Evolutionary conservation across 257 asterid genomes (phyloP).

Genomic region (Solanum gracilifrons): DNA sequence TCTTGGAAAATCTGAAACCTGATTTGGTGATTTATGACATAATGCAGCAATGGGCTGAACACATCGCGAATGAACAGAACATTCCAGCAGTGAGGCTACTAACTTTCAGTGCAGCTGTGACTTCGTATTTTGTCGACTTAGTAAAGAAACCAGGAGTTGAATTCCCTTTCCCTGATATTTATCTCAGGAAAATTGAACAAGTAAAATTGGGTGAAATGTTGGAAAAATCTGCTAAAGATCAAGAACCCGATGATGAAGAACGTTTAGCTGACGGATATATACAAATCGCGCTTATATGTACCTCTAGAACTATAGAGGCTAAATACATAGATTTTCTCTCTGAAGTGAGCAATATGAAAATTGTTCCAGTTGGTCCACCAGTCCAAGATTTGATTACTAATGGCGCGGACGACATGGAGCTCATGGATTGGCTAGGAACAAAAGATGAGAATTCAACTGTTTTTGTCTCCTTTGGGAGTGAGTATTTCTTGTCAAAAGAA

Average conservation of each 20-base stretch:
- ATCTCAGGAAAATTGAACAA: conserved; percentile 3
- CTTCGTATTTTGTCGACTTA: conserved; percentile 12
- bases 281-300: neutral
- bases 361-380: too few species aligned
- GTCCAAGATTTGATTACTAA: too few species aligned
- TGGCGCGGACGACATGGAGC: too few species aligned
- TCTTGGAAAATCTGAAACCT: too few species aligned
- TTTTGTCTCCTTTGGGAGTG: too few species aligned
- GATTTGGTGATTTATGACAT: too few species aligned
- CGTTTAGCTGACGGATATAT: neutral
- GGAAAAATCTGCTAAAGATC: neutral
- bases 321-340: neutral
- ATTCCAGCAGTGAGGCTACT: neutral
- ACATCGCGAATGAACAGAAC: too few species aligned
- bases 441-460: too few species aligned
- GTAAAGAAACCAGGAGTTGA: neutral
- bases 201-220: neutral
- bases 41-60: too few species aligned
- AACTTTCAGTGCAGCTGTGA: conserved; percentile 15
- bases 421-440: too few species aligned
- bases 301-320: neutral
- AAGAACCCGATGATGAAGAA: conserved; percentile 8
- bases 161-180: conserved; percentile 24
- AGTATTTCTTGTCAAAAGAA: too few species aligned
- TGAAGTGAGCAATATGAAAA: neutral